Base-by-base conservation (phyloP, 1,284 basidiomycete genomes). In the Austroboletus rostrupii region DNA sequence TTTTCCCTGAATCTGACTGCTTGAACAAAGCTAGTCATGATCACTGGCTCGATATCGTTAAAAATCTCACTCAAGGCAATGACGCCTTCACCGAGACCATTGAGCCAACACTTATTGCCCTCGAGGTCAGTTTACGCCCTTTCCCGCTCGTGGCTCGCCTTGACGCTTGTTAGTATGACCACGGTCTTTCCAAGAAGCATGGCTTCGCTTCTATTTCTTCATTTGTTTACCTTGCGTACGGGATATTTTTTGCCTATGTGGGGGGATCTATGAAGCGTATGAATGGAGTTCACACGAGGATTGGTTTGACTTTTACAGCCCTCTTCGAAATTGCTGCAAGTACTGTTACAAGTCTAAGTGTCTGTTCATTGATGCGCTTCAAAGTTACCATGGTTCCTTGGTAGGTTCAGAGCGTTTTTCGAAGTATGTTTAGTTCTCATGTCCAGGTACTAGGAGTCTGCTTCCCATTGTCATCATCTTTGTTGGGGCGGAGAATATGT, bases 401-500 rank as follows among this genome's bases (percentile, higher is more conserved):
- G 92, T 89, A 47, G 16, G 55, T 53, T 53, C 23, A 17, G n/a
- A 26, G 16, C 32, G 20, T 48, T 38, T 45, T 43, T 36, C 14
- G 17, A 17, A 33, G 28, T 45, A 36, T 16, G 13, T n/a, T 32
- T 3, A 54, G 39, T 52, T 45, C 48, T 59, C 38, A 56, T 52
- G 28, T 26, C 43, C 31, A 52, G 31, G 26, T 28, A 16, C 38
- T 45, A 90, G 87, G 87, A 84, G 85, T 63, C 72, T 97, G 35
- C 76, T 98, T 48, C 94, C 95, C 0, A 91, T 98, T 54, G 90
- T 97, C 43, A 92, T 99, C 45, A 83, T 95, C 16, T 95, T 98
- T 57, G 90, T 97, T 17, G 96, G 96, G 10, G 90, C 92, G 2
- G 96, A 98, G 71, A 97, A 97, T 63, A 98, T 98, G 95, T 92